Conservation (phyloP, 176 grass and related monocot genomes). For the Lolium perenne region DNA sequence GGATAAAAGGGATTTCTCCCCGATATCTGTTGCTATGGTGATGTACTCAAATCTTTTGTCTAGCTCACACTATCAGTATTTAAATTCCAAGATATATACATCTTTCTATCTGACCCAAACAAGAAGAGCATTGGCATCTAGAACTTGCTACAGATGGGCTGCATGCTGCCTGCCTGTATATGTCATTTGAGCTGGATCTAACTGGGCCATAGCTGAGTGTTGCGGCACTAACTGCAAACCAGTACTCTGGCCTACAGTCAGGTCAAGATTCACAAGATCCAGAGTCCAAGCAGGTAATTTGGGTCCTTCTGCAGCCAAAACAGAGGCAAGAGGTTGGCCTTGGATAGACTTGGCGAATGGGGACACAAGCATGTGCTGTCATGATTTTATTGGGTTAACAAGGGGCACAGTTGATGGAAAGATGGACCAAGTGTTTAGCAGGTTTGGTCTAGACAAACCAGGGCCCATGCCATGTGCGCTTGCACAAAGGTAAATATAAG, state of each 20-base stretch:
- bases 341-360: constrained; percentile 28
- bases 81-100: neutral
- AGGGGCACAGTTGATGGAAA: constrained; percentile 20
- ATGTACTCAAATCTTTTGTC: neutral
- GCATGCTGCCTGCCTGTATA: neutral
- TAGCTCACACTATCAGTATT: constrained; percentile 13
- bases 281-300: constrained; percentile 18
- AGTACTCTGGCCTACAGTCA: constrained; percentile 28
- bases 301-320: neutral
- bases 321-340: neutral
- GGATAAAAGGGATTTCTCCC: neutral
- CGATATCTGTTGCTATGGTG: neutral
- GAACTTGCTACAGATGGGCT: neutral
- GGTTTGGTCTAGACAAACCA: constrained; percentile 45
- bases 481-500: constrained; percentile 50
- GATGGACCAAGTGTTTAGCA: constrained; percentile 34
- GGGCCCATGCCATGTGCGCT: constrained; percentile 55
- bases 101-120: constrained; percentile 19
- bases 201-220: constrained; percentile 36
- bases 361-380: constrained; percentile 50
- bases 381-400: constrained; percentile 43
- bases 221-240: constrained; percentile 35
- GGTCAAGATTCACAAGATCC: constrained; percentile 41
- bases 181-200: constrained; percentile 38
- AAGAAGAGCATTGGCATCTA: neutral